Evolutionary conservation across 441 rosid genomes (phyloP).

Genomic region (Breynia disticha): DNA sequence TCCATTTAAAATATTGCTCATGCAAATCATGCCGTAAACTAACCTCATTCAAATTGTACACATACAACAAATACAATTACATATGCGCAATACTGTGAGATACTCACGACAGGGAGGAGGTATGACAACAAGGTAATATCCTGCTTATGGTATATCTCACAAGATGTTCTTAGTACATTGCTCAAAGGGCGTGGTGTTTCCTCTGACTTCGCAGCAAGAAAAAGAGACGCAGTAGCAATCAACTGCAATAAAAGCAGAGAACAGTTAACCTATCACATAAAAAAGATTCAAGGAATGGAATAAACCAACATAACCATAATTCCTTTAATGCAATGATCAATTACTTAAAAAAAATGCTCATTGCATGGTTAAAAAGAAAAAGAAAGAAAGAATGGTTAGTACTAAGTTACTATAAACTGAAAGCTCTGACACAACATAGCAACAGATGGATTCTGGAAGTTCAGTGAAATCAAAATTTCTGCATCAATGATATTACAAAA

Average conservation of each 20-base stretch:
- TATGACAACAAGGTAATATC: slow-evolving; percentile 50
- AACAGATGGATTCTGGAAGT: background rate
- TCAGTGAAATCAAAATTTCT: background rate
- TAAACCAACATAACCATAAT: too few species aligned
- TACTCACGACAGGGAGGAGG: slow-evolving; percentile 56
- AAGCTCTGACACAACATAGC: background rate
- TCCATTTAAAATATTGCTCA: background rate
- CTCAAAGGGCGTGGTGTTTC: slow-evolving; percentile 71
- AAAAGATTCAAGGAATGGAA: too few species aligned
- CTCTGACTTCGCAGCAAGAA: slow-evolving; percentile 72
- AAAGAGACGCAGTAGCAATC: slow-evolving; percentile 70
- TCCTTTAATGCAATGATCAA: too few species aligned
- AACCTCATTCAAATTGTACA: background rate
- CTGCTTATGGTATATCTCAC: slow-evolving; percentile 61
- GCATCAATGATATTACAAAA: background rate
- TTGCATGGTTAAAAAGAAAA: too few species aligned
- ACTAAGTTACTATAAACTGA: background rate
- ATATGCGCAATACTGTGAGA: background rate
- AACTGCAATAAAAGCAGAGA: slow-evolving; percentile 33
- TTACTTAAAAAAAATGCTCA: too few species aligned
- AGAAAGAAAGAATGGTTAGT: too few species aligned
- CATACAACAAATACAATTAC: background rate
- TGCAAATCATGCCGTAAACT: background rate
- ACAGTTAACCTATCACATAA: too few species aligned
- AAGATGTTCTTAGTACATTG: slow-evolving; percentile 43